Evolutionary conservation across 768 basidiomycete species (phyloP).

Genomic region (Lactifluus rugatus): DNA sequence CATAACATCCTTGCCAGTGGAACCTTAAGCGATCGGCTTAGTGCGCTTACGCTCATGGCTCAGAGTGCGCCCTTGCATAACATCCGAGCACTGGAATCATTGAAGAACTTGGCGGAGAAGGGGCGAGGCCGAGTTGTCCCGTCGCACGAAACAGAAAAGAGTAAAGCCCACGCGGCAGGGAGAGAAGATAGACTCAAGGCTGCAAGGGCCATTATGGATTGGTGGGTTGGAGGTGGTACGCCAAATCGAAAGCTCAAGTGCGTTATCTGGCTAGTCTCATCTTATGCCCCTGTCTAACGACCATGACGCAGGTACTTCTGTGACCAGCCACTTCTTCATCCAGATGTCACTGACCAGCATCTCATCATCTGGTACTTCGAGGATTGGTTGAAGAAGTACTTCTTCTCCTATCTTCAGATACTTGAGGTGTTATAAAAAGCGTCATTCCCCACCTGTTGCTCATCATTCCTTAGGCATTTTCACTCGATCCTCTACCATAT

Average conservation of each 20-base stretch:
- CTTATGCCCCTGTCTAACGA: not conserved
- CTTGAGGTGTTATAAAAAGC: slow-evolving; percentile 54
- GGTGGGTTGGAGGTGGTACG: slow-evolving; percentile 95
- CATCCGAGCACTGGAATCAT: slow-evolving; percentile 62
- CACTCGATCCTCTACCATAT: slow-evolving; percentile 46
- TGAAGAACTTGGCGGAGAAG: slow-evolving; percentile 67
- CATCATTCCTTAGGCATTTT: slow-evolving; percentile 44
- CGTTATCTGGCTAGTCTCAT: slow-evolving; percentile 23
- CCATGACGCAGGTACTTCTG: slow-evolving; percentile 66
- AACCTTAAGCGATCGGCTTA: slow-evolving; percentile 31
- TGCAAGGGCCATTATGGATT: slow-evolving; percentile 85
- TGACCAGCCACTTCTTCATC: slow-evolving; percentile 69
- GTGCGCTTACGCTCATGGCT: slow-evolving; percentile 34
- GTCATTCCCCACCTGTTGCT: not conserved
- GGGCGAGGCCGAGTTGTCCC: slow-evolving; percentile 60
- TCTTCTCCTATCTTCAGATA: slow-evolving; percentile 83
- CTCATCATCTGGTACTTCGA: slow-evolving; percentile 86
- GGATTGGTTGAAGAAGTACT: slow-evolving; percentile 96
- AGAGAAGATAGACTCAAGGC: slow-evolving; percentile 92
- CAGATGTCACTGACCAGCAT: slow-evolving; percentile 56
- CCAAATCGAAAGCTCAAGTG: slow-evolving; percentile 81
- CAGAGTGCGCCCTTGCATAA: slow-evolving; percentile 72
- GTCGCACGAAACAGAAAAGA: slow-evolving; percentile 11
- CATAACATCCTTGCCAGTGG: slow-evolving; percentile 8
- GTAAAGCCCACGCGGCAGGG: slow-evolving; percentile 28